Percentiles rank a stretch among this genome's conserved stretches.
Evolutionary conservation across 1,284 basidiomycete species (phyloP).

Genomic region (Ceratorhiza oryzae-sativae): DNA sequence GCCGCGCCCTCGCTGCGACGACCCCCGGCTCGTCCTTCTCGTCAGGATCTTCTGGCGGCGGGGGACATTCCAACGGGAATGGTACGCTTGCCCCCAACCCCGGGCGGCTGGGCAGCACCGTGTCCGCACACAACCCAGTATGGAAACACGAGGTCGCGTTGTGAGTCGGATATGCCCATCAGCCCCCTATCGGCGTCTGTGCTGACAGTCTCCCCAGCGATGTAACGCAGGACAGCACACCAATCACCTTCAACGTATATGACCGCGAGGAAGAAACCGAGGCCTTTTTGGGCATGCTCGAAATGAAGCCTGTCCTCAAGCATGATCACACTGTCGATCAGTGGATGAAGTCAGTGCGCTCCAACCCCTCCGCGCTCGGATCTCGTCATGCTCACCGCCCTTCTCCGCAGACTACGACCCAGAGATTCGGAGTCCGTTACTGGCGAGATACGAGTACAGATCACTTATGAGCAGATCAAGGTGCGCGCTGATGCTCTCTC

Average conservation of each 20-base stretch:
- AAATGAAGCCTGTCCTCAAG: conserved; percentile 88
- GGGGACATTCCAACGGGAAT: conserved; percentile 55
- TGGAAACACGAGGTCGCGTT: conserved; percentile 99
- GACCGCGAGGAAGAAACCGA: conserved; percentile 86
- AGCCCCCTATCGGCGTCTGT: conserved; percentile 28
- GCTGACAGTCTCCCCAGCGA: conserved; percentile 65
- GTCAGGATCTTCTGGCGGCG: conserved; percentile 39
- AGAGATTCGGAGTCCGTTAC: conserved; percentile 82
- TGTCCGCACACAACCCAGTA: conserved; percentile 81
- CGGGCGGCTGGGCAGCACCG: conserved; percentile 61
- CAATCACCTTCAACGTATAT: conserved; percentile 90
- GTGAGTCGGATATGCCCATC: conserved; percentile 61
- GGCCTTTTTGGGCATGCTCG: conserved; percentile 89
- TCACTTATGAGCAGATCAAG: conserved; percentile 90
- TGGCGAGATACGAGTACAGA: conserved; percentile 94
- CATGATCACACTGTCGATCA: conserved; percentile 96
- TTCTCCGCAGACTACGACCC: conserved; percentile 66
- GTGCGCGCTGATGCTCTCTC: conserved; percentile 58
- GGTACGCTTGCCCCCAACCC: conserved; percentile 3
- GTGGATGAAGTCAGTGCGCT: conserved; percentile 83
- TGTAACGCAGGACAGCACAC: conserved; percentile 89
- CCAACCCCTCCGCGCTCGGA: not conserved
- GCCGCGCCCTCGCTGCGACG: conserved; percentile 40
- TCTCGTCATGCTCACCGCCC: conserved; percentile 37
- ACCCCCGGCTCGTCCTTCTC: conserved; percentile 27